These are phyloP conservation scores for Phytophthora citricola DNA, from an alignment of 352 stramenopile genomes.

Conservation along the genomic window DNA sequence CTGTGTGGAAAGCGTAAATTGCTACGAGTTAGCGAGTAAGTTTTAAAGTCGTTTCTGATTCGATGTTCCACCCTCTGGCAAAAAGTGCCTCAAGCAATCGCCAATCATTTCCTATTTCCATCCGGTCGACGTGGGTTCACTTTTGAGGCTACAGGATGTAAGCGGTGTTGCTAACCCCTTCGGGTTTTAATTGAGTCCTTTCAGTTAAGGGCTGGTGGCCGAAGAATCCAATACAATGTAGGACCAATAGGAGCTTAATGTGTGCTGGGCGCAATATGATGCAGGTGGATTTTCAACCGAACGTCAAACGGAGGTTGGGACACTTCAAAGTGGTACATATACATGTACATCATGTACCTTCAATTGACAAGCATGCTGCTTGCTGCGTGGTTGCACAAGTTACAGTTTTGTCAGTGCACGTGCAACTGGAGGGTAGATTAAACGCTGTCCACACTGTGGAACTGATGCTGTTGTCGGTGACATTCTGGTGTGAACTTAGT, in stretches of 20 bases:
- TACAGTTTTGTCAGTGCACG: too few species aligned
- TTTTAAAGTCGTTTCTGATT: background rate
- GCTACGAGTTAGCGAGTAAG: background rate
- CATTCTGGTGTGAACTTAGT: too few species aligned
- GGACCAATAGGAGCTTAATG: too few species aligned
- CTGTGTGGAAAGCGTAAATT: background rate
- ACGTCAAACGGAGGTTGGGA: background rate
- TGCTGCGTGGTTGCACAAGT: too few species aligned
- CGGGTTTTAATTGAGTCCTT: too few species aligned
- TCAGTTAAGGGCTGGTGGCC: too few species aligned
- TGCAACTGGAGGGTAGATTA: too few species aligned
- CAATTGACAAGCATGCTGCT: background rate
- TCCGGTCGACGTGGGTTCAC: background rate
- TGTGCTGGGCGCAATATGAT: background rate
- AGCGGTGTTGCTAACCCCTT: background rate
- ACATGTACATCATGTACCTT: background rate
- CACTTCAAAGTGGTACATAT: background rate
- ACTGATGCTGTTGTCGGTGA: too few species aligned
- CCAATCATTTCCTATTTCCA: background rate
- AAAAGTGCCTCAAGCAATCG: background rate
- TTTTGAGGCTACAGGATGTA: background rate
- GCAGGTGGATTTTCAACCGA: background rate
- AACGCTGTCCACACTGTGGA: too few species aligned
- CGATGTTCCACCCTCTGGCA: slow-evolving; percentile 1
- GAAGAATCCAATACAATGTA: too few species aligned